Evolutionary conservation across 331 rosid species (phyloP).

Genomic region (Prunus yedoensis): DNA sequence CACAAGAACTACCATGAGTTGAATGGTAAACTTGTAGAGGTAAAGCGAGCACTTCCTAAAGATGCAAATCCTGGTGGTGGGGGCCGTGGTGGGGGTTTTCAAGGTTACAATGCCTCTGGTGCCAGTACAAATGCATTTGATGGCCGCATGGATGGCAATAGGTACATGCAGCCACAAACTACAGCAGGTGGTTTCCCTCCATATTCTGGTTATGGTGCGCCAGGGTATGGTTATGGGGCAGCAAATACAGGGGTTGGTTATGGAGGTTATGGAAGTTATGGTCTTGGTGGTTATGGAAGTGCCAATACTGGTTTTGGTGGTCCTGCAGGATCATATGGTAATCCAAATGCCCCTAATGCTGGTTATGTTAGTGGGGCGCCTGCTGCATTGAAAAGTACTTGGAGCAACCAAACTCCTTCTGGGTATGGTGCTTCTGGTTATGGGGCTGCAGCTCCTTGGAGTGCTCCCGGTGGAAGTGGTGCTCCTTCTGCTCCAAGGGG

Average conservation of each 20-base stretch:
- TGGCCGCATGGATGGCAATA: slow-evolving; percentile 45
- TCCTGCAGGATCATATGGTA: slow-evolving; percentile 52
- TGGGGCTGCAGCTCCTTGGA: slow-evolving; percentile 53
- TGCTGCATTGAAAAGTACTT: slow-evolving; percentile 44
- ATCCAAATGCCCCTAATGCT: slow-evolving; percentile 45
- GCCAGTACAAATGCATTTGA: slow-evolving; percentile 43
- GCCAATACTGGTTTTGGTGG: slow-evolving; percentile 49
- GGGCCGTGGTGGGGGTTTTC: slow-evolving; percentile 54
- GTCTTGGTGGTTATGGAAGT: slow-evolving; percentile 50
- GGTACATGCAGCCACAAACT: slow-evolving; percentile 52
- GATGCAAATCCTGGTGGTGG: slow-evolving; percentile 60
- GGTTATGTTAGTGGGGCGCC: slow-evolving; percentile 49
- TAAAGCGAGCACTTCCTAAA: slow-evolving; percentile 63
- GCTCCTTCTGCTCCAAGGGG: slow-evolving; percentile 51
- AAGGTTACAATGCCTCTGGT: slow-evolving; percentile 46
- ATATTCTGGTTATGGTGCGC: slow-evolving; percentile 47
- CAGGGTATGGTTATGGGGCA: slow-evolving; percentile 54
- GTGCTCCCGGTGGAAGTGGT: slow-evolving; percentile 35
- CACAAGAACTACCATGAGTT: slow-evolving; percentile 52
- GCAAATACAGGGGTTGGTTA: slow-evolving; percentile 42
- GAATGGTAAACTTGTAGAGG: slow-evolving; percentile 62
- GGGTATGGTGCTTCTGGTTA: slow-evolving; percentile 51
- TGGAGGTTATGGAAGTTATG: slow-evolving; percentile 31
- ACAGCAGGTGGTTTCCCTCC: slow-evolving; percentile 50
- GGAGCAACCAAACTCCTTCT: slow-evolving; percentile 47